Conservation (phyloP, 192 early-diverging fungal genomes). For the Entomortierella parvispora region DNA sequence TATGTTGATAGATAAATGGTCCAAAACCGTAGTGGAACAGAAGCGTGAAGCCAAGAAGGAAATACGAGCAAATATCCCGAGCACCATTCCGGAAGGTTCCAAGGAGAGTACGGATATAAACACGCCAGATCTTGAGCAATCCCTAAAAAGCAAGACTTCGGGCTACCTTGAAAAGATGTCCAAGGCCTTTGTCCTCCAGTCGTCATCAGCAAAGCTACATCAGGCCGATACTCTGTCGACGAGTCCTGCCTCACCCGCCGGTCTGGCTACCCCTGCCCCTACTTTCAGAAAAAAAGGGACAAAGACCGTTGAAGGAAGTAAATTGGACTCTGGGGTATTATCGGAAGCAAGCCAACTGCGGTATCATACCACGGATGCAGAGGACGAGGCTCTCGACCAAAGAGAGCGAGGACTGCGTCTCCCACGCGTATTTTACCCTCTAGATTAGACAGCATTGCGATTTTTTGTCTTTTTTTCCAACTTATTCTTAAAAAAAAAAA, state of each 20-base stretch:
- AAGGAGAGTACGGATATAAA: conserved; percentile 8
- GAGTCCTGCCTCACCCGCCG: neutral
- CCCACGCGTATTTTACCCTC: conserved; percentile 42
- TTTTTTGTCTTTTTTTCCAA: too few species aligned
- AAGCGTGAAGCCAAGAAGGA: conserved; percentile 27
- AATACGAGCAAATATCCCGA: neutral
- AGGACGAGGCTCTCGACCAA: neutral
- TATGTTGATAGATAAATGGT: conserved; percentile 41
- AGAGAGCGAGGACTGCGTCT: conserved; percentile 9
- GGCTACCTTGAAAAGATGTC: conserved; percentile 51
- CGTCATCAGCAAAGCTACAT: neutral
- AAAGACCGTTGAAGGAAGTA: too few species aligned
- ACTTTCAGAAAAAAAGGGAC: too few species aligned
- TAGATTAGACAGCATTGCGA: conserved; percentile 4
- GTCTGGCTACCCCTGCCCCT: neutral
- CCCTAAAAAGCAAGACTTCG: conserved; percentile 34
- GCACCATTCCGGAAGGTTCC: conserved; percentile 22
- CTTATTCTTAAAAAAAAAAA: too few species aligned
- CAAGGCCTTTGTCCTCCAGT: conserved; percentile 18
- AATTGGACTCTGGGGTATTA: too few species aligned
- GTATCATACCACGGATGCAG: too few species aligned
- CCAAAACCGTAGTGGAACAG: conserved; percentile 39
- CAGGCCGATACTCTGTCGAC: neutral
- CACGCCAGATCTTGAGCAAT: conserved; percentile 6
- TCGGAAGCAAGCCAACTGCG: too few species aligned